phyloP scores from a whole-genome alignment of 2,329 filamentous ascomycete genomes.

The Aspergillus sp. region DNA sequence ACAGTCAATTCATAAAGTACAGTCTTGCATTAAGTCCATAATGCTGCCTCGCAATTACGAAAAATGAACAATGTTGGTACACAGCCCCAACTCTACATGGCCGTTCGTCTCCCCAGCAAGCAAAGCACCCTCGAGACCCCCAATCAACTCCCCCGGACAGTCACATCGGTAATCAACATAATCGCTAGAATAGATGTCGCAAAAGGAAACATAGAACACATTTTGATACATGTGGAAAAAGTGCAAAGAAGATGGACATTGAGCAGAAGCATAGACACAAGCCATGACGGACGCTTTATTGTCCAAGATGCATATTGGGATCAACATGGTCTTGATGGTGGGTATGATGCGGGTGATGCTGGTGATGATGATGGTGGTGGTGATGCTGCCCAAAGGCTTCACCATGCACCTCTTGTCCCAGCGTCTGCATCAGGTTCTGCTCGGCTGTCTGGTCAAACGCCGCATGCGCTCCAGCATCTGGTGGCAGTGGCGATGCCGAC shows the following conservation, averaged over 20 bases:
- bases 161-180: neutral
- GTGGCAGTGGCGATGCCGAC: conserved; percentile 42
- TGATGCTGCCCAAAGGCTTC: conserved; percentile 38
- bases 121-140: neutral
- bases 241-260: neutral
- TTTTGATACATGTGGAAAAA: neutral
- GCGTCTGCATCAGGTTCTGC: conserved; percentile 48
- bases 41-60: neutral
- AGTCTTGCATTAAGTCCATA: neutral
- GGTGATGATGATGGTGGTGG: conserved; percentile 34
- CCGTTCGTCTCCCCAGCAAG: neutral
- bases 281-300: conserved; percentile 20
- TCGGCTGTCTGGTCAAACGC: conserved; percentile 45
- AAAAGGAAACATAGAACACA: conserved; percentile 1
- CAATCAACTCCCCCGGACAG: neutral
- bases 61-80: neutral
- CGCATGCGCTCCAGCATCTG: conserved; percentile 34
- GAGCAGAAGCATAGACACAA: neutral
- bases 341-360: conserved; percentile 29
- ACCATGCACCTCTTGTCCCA: conserved; percentile 45
- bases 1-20: neutral
- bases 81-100: conserved; percentile 3
- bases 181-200: conserved; percentile 2
- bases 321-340: conserved; percentile 37
- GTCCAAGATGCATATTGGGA: conserved; percentile 39